Conservation (phyloP, 2,329 filamentous ascomycete genomes). For the Colletotrichum godetiae region DNA sequence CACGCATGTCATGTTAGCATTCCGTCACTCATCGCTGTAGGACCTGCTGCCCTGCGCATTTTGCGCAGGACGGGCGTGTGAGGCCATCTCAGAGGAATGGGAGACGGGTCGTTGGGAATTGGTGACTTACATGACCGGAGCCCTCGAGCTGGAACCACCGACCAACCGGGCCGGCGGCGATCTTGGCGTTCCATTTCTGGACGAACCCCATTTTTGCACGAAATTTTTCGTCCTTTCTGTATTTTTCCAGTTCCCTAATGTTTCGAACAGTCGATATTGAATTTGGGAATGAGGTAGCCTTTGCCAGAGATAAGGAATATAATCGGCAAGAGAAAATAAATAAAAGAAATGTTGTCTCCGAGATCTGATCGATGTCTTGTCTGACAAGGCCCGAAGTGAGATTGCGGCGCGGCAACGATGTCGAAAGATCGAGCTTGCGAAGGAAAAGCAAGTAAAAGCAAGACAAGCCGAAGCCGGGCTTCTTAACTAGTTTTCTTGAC, state of each 20-base stretch:
- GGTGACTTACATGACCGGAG: conserved; percentile 79
- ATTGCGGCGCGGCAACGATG: background rate
- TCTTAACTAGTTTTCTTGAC: conserved; percentile 2
- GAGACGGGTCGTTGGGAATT: background rate
- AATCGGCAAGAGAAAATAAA: background rate
- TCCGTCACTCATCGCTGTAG: background rate
- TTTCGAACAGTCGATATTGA: background rate
- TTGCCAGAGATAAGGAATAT: background rate
- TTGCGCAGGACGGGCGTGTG: background rate
- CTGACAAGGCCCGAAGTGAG: background rate
- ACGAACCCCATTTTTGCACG: conserved; percentile 57
- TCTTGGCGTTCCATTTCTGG: conserved; percentile 62
- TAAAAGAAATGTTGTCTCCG: background rate
- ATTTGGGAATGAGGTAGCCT: background rate
- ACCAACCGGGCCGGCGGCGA: conserved; percentile 75
- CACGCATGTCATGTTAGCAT: conserved; percentile 11
- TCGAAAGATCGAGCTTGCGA: conserved; percentile 2
- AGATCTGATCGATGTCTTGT: background rate
- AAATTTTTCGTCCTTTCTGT: conserved; percentile 19
- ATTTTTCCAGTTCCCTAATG: background rate
- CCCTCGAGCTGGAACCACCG: conserved; percentile 84
- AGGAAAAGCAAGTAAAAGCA: conserved; percentile 19
- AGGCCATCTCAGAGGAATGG: background rate
- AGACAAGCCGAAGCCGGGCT: conserved; percentile 5
- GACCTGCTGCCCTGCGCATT: background rate